Evolutionary conservation across 2,329 filamentous ascomycete species (phyloP), one percentile per base, ranked within the genome.

Genomic region (Hymenoscyphus fraxineus): DNA sequence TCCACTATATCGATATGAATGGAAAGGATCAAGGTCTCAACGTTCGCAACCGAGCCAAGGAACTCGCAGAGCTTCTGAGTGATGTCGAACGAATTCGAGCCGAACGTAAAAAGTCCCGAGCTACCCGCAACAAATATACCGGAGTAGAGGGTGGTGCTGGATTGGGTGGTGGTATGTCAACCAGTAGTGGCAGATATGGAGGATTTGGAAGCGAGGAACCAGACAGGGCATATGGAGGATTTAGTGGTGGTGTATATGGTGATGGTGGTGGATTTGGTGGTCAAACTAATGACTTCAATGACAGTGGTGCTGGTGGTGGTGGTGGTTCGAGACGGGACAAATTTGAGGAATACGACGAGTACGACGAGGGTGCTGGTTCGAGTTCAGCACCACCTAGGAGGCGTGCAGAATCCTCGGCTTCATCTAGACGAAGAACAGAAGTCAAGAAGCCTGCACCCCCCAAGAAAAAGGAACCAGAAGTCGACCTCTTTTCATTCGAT

Each of bases 11-110:
- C 78, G 88, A 99, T 75, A 84, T 86, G 76, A 98, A 98, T 78
- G 95, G 95, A 77, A 99, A 99, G 78, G 95, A 99, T 76, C 95
- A 99, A 78, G 95, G 95, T 66, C 87, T 99, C 78, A 99, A 99
- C 75, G 95, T 99, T 65, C 90, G 95, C 70, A 98, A 98, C 80
- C 87, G 95, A 69, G 93, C 95, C 70, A 97, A 97, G 79, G 95
- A 99, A 80, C 83, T 99, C 60, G 90, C 92, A 13, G 96, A 99
- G 68, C 85, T 99, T n/a, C 83, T 99, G 59, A 83, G 91, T 72
- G 95, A 99, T 71, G 92, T 97, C 65, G 94, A 98, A 19, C 85
- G 89, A 19, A 97, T 98, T 71, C 86, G 90, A 66, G 75, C 87
- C 44, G 88, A 91, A 78, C 85, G 88, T 70, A 99, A 99, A 82